Conservation (phyloP, 768 basidiomycete species). For the Hirschioporus abietinus region DNA sequence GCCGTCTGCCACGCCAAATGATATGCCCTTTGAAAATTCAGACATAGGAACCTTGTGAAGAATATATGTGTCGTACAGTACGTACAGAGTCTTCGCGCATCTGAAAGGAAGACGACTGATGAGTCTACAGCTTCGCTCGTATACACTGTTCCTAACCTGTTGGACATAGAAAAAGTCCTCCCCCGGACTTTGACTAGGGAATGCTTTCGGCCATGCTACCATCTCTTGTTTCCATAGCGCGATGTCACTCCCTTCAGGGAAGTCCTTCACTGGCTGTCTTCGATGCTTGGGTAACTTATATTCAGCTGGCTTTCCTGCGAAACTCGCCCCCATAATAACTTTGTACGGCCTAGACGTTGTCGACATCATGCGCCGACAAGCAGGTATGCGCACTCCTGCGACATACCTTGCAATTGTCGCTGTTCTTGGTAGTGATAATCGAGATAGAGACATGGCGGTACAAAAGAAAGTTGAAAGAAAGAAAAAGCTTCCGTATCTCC, state of each 20-base stretch:
- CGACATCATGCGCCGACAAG: conserved; percentile 6
- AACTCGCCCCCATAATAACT: conserved; percentile 75
- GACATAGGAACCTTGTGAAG: neutral
- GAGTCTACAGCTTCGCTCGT: conserved; percentile 9
- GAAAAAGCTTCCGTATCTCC: neutral
- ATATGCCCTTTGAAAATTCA: conserved; percentile 47
- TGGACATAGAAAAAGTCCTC: conserved; percentile 66
- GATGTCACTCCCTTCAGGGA: conserved; percentile 51
- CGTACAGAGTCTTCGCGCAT: conserved; percentile 78
- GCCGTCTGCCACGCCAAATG: conserved; percentile 86
- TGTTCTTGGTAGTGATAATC: neutral
- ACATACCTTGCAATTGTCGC: neutral
- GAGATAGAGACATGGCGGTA: neutral
- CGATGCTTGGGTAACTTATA: conserved; percentile 26
- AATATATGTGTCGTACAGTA: conserved; percentile 15
- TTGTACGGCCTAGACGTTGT: conserved; percentile 46
- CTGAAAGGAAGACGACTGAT: conserved; percentile 29
- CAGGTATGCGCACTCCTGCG: neutral
- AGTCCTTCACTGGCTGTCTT: conserved; percentile 34
- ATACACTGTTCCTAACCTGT: conserved; percentile 40
- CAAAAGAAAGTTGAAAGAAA: neutral
- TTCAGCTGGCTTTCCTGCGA: conserved; percentile 63
- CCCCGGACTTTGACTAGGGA: conserved; percentile 38
- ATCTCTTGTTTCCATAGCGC: conserved; percentile 67
- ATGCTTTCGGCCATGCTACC: conserved; percentile 40